Base-by-base conservation (phyloP, 306 rosid genomes). In the Delonix regia region DNA sequence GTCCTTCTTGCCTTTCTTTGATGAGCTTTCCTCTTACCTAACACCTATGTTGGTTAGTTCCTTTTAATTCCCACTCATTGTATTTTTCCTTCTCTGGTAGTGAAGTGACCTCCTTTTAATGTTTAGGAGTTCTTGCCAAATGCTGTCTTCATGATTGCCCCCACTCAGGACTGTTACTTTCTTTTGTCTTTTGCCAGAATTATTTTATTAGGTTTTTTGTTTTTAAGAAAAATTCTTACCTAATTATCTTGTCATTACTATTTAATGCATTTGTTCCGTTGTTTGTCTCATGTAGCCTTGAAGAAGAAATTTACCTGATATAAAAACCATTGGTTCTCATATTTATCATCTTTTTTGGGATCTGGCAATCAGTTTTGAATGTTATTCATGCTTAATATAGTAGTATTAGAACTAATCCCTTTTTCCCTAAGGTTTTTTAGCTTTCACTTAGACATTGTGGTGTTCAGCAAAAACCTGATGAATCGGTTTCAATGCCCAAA, bases 1-100 rank as follows among this genome's bases (percentile, higher is more conserved):
- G 24, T 88, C 99, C 71, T 95, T 95, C 97, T 85, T 92, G 84
- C 98, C 99, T 22, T 86, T 95, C 90, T 95, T 95, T 81, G 98
- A 95, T 19, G 98, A 93, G 87, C 87, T 95, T 78, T 83, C 94
- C 21, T 85, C 97, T 21, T 95, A 91, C 83, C 49, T 95, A 75
- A 95, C 94, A 45, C 99, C 99, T 68, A 92, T 95, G 99, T 89
- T 96, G 94, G 99, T 95, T 79, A 88, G 99, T 86, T 82, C 34
- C 71, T 77, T 38, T 59, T 21, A 24, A 19, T 30, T 52, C 18
- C 44, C 69, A 10, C 19, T 49, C 15, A 19, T 49, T 47, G 10
- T 78, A 65, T 57, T 11, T 70, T 56, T 51, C 22, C 59, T 44
- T 56, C 69, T 45, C 47, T 63, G 14, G 42, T 47, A 76, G 66